Percentiles rank a stretch among this genome's conserved stretches.
Conservation (phyloP, 2,329 filamentous ascomycete genomes). For the Coniochaeta sp. region DNA sequence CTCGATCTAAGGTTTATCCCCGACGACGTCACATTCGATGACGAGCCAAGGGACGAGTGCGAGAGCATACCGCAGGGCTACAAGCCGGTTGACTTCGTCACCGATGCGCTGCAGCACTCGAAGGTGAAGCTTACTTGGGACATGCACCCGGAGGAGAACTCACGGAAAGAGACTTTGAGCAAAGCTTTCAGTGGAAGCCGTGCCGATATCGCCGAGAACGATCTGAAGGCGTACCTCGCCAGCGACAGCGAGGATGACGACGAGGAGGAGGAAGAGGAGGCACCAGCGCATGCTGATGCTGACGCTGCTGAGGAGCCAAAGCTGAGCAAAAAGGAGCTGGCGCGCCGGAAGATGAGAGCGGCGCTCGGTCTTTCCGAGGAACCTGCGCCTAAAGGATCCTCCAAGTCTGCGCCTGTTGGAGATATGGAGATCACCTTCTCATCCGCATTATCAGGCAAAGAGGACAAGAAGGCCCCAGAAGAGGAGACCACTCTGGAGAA, state of each 20-base stretch:
- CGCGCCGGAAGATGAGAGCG: slow-evolving; percentile 70
- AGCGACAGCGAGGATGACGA: slow-evolving; percentile 68
- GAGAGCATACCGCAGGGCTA: slow-evolving; percentile 69
- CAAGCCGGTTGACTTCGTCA: slow-evolving; percentile 89
- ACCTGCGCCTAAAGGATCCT: slow-evolving; percentile 38
- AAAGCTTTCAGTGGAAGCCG: slow-evolving; percentile 76
- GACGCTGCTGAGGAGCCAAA: slow-evolving; percentile 35
- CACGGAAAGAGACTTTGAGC: slow-evolving; percentile 80
- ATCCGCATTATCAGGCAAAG: slow-evolving; percentile 51
- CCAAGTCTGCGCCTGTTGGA: slow-evolving; percentile 63
- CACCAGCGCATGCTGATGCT: slow-evolving; percentile 9
- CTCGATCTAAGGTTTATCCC: slow-evolving; percentile 93
- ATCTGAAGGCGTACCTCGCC: slow-evolving; percentile 85
- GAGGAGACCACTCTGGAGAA: slow-evolving; percentile 89
- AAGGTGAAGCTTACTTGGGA: slow-evolving; percentile 99
- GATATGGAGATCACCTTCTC: slow-evolving; percentile 95
- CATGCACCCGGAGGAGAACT: slow-evolving; percentile 69
- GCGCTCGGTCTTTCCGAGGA: slow-evolving; percentile 68
- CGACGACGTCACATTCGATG: slow-evolving; percentile 81
- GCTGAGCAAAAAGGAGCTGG: slow-evolving; percentile 66
- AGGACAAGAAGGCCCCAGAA: slow-evolving; percentile 41
- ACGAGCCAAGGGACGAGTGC: slow-evolving; percentile 77
- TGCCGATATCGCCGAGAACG: slow-evolving; percentile 83
- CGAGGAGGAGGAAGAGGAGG: slow-evolving; percentile 32
- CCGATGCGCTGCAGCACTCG: slow-evolving; percentile 88